phyloP scores from a whole-genome alignment of 441 rosid genomes.

The Adansonia rubrostipa region DNA sequence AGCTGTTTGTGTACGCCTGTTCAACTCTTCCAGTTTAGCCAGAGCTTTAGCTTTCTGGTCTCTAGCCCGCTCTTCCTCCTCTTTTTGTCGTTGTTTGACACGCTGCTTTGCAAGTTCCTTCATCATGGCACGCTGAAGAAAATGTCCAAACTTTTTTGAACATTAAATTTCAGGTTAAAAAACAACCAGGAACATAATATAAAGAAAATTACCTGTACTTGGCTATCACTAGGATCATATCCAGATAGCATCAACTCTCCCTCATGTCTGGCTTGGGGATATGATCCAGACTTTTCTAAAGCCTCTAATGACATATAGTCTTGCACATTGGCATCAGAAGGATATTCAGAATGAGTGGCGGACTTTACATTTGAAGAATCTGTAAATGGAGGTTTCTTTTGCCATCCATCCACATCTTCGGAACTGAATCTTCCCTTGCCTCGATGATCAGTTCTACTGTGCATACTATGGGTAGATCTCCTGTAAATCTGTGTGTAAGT shows the following conservation, averaged over 20 bases:
- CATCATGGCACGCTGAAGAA: slow-evolving; percentile 68
- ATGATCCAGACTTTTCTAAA: slow-evolving; percentile 39
- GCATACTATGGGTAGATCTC: slow-evolving; percentile 61
- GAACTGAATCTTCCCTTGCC: slow-evolving; percentile 55
- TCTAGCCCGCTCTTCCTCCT: slow-evolving; percentile 87
- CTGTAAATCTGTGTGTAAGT: slow-evolving; percentile 53
- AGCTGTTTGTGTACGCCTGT: slow-evolving; percentile 63
- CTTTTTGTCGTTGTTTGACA: slow-evolving; percentile 65
- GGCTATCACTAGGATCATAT: slow-evolving; percentile 57
- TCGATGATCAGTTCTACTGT: slow-evolving; percentile 58
- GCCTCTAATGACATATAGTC: slow-evolving; percentile 38
- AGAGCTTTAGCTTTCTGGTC: slow-evolving; percentile 88
- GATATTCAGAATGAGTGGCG: slow-evolving; percentile 44
- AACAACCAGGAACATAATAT: slow-evolving; percentile 26
- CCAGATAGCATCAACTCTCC: slow-evolving; percentile 43
- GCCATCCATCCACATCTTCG: slow-evolving; percentile 66
- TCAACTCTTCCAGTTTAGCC: slow-evolving; percentile 81
- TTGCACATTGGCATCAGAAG: slow-evolving; percentile 44
- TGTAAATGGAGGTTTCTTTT: slow-evolving; percentile 46
- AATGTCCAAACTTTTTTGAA: slow-evolving; percentile 30
- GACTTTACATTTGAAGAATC: slow-evolving; percentile 38
- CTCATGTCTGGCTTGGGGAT: slow-evolving; percentile 44
- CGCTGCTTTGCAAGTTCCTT: slow-evolving; percentile 77
- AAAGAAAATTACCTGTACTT: slow-evolving; percentile 50
- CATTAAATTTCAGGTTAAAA: slow-evolving; percentile 31